Conservation (phyloP, 345 rosid species). For the Lumnitzera racemosa region DNA sequence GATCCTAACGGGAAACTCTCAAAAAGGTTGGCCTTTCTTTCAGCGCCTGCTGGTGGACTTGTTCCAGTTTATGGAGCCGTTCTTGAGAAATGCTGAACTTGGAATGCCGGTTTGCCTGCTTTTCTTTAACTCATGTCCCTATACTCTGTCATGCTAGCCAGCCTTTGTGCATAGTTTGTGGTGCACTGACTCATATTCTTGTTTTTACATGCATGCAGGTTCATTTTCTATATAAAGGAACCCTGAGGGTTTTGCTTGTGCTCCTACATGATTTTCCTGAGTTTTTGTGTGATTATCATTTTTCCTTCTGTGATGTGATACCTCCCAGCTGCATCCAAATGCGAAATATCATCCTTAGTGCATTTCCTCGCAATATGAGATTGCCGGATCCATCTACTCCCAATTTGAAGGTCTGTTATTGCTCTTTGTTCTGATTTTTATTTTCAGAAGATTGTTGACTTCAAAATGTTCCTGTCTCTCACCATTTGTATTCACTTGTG, state of each 20-base stretch:
- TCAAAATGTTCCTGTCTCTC: not conserved
- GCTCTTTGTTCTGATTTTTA: not conserved
- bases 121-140: constrained; percentile 5
- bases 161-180: not conserved
- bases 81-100: constrained; percentile 85
- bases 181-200: not conserved
- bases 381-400: constrained; percentile 98
- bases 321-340: constrained; percentile 99
- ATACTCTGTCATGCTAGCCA: not conserved
- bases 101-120: constrained; percentile 54
- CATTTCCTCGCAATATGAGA: constrained; percentile 95
- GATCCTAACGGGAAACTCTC: constrained; percentile 70
- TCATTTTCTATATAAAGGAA: constrained; percentile 78
- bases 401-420: constrained; percentile 47
- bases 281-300: constrained; percentile 95
- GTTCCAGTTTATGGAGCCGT: constrained; percentile 95
- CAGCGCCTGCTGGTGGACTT: constrained; percentile 87
- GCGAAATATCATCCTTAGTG: constrained; percentile 94
- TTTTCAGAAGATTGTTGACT: not conserved
- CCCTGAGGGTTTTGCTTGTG: constrained; percentile 87
- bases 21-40: constrained; percentile 91
- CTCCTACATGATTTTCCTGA: constrained; percentile 98
- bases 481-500: constrained; percentile 4
- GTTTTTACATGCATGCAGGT: constrained; percentile 36
- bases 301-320: constrained; percentile 94